Percentiles rank a stretch among this genome's conserved stretches.
Conservation (phyloP, 2,329 filamentous ascomycete species). For the Lecanicillium sp. region DNA sequence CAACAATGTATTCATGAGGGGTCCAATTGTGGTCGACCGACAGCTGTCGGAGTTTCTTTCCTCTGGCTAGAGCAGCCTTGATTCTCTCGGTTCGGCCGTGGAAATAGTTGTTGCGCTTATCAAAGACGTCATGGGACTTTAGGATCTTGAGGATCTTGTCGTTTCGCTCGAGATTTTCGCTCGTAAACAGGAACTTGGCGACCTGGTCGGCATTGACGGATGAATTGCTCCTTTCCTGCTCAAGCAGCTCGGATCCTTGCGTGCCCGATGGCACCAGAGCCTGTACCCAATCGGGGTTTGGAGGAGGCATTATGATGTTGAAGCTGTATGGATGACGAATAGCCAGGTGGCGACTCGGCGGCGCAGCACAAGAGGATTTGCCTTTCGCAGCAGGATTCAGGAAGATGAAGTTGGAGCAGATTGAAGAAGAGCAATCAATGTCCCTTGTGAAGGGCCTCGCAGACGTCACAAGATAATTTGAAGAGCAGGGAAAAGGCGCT, state of each 20-base stretch:
- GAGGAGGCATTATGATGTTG: too few relatives aligned
- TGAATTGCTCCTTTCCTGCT: constrained; percentile 59
- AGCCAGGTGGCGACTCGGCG: too few relatives aligned
- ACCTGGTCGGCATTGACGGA: constrained; percentile 60
- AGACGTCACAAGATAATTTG: too few relatives aligned
- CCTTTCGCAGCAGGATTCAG: too few relatives aligned
- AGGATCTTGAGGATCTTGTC: constrained; percentile 55
- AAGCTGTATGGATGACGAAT: too few relatives aligned
- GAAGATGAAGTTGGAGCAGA: too few relatives aligned
- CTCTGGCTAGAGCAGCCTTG: constrained; percentile 59
- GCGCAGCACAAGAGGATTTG: too few relatives aligned
- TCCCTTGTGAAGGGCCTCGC: too few relatives aligned
- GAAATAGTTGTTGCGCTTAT: constrained; percentile 73
- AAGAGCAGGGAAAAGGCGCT: too few relatives aligned
- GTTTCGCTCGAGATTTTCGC: constrained; percentile 53
- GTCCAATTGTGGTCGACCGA: constrained; percentile 61
- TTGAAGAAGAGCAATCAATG: too few relatives aligned
- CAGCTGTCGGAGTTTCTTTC: constrained; percentile 61
- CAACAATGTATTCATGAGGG: constrained; percentile 52
- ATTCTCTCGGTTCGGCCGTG: constrained; percentile 61
- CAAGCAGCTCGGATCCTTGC: constrained; percentile 61
- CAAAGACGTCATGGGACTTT: constrained; percentile 59
- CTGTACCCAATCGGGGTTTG: too few relatives aligned
- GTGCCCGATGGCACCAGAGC: constrained; percentile 40
- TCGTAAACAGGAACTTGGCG: constrained; percentile 60